Conservation (phyloP, 2,329 filamentous ascomycete species). For the Chrysosphaeria jannelii region DNA sequence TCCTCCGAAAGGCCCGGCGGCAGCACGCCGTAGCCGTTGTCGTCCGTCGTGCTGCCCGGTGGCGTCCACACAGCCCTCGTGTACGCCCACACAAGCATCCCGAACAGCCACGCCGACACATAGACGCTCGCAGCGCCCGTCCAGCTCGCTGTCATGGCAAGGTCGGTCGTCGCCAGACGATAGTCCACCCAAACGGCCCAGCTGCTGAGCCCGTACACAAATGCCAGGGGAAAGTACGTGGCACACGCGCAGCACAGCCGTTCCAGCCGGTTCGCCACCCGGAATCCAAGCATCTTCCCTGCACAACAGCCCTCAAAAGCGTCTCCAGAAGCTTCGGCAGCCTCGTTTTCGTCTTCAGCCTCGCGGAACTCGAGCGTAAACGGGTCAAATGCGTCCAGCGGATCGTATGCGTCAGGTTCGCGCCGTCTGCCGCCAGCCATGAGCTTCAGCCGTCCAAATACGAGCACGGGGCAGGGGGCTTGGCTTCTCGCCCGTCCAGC, state of each 20-base stretch:
- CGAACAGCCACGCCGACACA: constrained; percentile 40
- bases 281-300: constrained; percentile 25
- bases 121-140: constrained; percentile 13
- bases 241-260: constrained; percentile 53
- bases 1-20: constrained; percentile 18
- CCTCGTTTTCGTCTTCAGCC: no score
- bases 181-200: constrained; percentile 83
- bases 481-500: no score
- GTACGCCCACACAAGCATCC: constrained; percentile 66
- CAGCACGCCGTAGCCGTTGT: constrained; percentile 46
- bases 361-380: no score
- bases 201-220: constrained; percentile 70
- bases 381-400: not conserved
- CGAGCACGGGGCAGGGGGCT: no score
- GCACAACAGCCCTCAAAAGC: no score
- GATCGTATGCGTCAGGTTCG: no score
- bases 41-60: constrained; percentile 40
- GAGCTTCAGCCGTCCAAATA: no score
- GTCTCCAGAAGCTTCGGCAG: no score
- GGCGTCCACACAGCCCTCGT: constrained; percentile 79
- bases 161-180: constrained; percentile 30
- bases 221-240: constrained; percentile 61
- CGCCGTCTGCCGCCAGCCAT: no score
- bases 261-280: constrained; percentile 42
- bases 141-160: constrained; percentile 10